Conservation (phyloP, 768 basidiomycete genomes). For the Boletus rex-veris region DNA sequence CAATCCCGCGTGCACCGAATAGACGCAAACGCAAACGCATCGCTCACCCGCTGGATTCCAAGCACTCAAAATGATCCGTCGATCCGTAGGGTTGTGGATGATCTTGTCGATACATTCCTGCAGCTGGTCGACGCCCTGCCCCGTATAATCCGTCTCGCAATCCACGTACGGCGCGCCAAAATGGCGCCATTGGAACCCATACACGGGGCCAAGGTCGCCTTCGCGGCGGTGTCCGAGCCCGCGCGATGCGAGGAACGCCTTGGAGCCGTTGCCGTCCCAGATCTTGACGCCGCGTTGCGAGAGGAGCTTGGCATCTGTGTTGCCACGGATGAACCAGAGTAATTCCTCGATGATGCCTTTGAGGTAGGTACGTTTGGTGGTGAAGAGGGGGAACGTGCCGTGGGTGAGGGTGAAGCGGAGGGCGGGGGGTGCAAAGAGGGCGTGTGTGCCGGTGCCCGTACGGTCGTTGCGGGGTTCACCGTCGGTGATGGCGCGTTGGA, state of each 20-base stretch:
- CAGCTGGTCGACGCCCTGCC: slow-evolving; percentile 90
- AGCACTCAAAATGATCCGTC: slow-evolving; percentile 90
- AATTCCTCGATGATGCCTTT: slow-evolving; percentile 92
- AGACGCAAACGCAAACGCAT: not conserved
- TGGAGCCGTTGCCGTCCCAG: slow-evolving; percentile 96
- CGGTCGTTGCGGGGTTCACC: slow-evolving; percentile 85
- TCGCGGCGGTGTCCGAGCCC: slow-evolving; percentile 82
- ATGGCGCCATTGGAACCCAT: slow-evolving; percentile 96
- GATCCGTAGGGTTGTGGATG: slow-evolving; percentile 87
- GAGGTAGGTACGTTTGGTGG: slow-evolving; percentile 92
- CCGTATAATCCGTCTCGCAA: slow-evolving; percentile 71
- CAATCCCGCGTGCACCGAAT: not conserved
- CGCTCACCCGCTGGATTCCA: slow-evolving; percentile 94
- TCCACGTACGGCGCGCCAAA: slow-evolving; percentile 83
- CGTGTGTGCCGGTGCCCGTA: slow-evolving; percentile 91
- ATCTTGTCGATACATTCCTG: slow-evolving; percentile 88
- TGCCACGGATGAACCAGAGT: slow-evolving; percentile 88
- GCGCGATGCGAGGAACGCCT: slow-evolving; percentile 78
- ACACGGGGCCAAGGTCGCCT: slow-evolving; percentile 95
- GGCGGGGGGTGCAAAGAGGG: slow-evolving; percentile 87
- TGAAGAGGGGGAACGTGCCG: slow-evolving; percentile 79
- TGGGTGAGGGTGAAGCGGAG: slow-evolving; percentile 85
- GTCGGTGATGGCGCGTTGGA: slow-evolving; percentile 65
- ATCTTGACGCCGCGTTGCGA: slow-evolving; percentile 86
- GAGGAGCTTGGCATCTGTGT: slow-evolving; percentile 75